Conservation (phyloP, 805 yeast species). For the Hanseniaspora nectarophila region DNA sequence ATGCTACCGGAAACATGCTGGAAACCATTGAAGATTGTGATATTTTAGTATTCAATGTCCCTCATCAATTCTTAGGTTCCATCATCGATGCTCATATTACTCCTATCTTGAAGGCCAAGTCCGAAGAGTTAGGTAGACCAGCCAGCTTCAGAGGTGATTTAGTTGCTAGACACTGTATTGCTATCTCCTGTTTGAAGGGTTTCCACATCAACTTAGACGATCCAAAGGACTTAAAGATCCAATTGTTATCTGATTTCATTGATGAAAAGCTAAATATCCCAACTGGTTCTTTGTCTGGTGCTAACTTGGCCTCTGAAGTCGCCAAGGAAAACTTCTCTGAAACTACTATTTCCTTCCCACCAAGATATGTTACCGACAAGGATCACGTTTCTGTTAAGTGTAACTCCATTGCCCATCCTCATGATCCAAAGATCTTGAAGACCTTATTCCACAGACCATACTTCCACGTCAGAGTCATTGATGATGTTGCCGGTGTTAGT, state of each 20-base stretch:
- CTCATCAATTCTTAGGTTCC: conserved; percentile 85
- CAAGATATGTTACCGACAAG: conserved; percentile 48
- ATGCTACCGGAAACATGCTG: conserved; percentile 75
- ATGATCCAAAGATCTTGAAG: conserved; percentile 43
- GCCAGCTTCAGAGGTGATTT: conserved; percentile 12
- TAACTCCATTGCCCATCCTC: conserved; percentile 43
- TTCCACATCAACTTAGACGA: conserved; percentile 37
- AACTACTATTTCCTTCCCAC: conserved; percentile 79
- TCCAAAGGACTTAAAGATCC: conserved; percentile 73
- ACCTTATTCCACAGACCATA: conserved; percentile 91
- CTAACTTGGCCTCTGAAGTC: conserved; percentile 93
- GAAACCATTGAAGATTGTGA: conserved; percentile 73
- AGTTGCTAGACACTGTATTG: conserved; percentile 59
- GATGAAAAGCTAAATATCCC: conserved; percentile 69
- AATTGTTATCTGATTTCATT: conserved; percentile 66
- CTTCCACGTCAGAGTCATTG: conserved; percentile 88
- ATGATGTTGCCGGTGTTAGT: conserved; percentile 91
- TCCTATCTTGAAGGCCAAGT: conserved; percentile 9
- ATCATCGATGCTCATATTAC: conserved; percentile 34
- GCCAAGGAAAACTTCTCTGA: conserved; percentile 94
- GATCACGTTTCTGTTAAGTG: conserved; percentile 22
- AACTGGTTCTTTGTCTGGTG: conserved; percentile 96
- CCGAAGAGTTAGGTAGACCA: not conserved
- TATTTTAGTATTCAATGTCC: conserved; percentile 82
- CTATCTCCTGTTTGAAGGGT: conserved; percentile 92